phyloP scores from a whole-genome alignment of 306 rosid genomes.

The Lathyrus tuberosus region DNA sequence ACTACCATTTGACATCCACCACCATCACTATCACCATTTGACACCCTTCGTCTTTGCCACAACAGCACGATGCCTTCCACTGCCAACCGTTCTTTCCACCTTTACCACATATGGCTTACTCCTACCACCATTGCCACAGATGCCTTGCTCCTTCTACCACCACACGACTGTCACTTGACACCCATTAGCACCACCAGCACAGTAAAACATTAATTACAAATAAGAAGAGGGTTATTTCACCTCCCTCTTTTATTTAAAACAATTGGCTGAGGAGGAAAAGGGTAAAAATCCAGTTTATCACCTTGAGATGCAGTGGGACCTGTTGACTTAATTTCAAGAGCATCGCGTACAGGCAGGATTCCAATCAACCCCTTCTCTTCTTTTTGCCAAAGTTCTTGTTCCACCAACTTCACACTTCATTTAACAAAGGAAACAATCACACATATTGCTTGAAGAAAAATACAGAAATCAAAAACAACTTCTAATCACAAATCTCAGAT shows the following conservation, averaged over 20 bases:
- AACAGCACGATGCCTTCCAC: background rate
- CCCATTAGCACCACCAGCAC: background rate
- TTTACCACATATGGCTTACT: background rate
- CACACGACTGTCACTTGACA: background rate
- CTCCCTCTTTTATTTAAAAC: background rate
- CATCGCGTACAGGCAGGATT: constrained; percentile 90
- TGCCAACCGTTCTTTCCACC: background rate
- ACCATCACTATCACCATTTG: background rate
- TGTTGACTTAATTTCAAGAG: constrained; percentile 64
- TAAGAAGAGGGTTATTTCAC: background rate
- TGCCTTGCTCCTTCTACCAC: constrained; percentile 1
- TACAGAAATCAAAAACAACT: constrained; percentile 16
- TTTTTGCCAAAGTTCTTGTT: constrained; percentile 97
- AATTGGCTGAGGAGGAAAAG: background rate
- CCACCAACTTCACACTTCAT: constrained; percentile 93
- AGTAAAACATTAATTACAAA: background rate
- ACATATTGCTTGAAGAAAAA: constrained; percentile 10
- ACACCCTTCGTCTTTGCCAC: background rate
- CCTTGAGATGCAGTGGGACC: constrained; percentile 77
- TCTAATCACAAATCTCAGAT: background rate
- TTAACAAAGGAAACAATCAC: constrained; percentile 36
- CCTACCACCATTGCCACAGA: background rate
- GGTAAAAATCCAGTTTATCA: constrained; percentile 10
- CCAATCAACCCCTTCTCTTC: constrained; percentile 99
- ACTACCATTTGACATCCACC: background rate